Percentiles rank a stretch among this genome's conserved stretches.
Evolutionary conservation across 139 green algal genomes (phyloP).

Genomic region (Tetradesmus lagerheimii): DNA sequence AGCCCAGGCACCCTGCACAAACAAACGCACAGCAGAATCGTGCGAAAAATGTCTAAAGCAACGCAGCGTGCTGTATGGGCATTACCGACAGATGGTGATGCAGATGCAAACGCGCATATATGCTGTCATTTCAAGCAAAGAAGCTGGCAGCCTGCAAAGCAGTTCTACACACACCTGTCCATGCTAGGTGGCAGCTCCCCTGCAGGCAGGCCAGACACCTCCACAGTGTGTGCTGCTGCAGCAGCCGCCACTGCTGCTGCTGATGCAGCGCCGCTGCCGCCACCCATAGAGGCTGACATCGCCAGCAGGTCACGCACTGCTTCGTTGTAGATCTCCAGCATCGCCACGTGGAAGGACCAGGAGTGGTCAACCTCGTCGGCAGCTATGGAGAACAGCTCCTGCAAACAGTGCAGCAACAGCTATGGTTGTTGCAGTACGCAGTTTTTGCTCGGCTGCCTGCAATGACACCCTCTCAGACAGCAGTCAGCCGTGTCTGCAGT

Average conservation of each 20-base stretch:
- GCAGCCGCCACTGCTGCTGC: constrained; percentile 14
- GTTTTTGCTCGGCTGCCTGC: no score
- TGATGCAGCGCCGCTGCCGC: constrained; percentile 16
- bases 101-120: no score
- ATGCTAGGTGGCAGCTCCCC: constrained; percentile 59
- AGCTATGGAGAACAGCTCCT: constrained; percentile 65
- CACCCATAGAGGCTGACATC: neutral
- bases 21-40: neutral
- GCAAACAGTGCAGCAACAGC: neutral
- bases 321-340: constrained; percentile 87
- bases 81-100: no score
- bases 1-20: constrained; percentile 41
- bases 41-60: no score
- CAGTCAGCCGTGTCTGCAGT: no score
- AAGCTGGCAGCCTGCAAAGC: neutral
- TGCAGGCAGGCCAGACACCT: constrained; percentile 61
- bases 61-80: no score
- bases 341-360: constrained; percentile 57
- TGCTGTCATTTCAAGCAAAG: neutral
- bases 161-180: constrained; percentile 49
- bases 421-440: no score
- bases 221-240: constrained; percentile 38
- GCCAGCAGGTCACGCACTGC: constrained; percentile 74
- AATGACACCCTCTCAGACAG: neutral
- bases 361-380: constrained; percentile 48